A percentile compares a stretch with the other conserved stretches of the same genome.
These are phyloP conservation scores for Fonsecaea pugnacius DNA, from an alignment of 2,329 filamentous ascomycete genomes.

Conservation along the genomic window DNA sequence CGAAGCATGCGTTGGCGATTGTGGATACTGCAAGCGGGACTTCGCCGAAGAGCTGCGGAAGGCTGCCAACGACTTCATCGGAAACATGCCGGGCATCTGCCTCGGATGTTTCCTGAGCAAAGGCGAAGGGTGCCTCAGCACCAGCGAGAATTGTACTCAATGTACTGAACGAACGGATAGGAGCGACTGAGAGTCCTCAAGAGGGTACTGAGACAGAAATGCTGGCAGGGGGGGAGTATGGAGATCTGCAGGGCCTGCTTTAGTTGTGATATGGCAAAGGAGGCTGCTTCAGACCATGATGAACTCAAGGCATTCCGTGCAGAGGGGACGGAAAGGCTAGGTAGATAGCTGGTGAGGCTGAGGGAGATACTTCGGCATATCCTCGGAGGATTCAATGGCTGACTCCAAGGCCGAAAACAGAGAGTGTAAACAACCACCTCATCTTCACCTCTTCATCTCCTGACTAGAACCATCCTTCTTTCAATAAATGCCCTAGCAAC, in stretches of 20 bases:
- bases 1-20: not conserved
- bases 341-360: not conserved
- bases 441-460: not conserved
- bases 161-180: not conserved
- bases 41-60: not conserved
- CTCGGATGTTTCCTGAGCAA: slow-evolving; percentile 2
- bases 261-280: not conserved
- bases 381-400: not conserved
- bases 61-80: not conserved
- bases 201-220: not conserved
- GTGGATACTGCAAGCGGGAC: not conserved
- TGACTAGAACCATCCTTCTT: not conserved
- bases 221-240: not conserved
- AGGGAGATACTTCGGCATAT: not conserved
- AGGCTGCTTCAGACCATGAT: not conserved
- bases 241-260: not conserved
- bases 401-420: slow-evolving; percentile 2
- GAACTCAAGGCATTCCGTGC: not conserved
- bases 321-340: not conserved
- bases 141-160: not conserved
- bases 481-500: not conserved
- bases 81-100: slow-evolving; percentile 1
- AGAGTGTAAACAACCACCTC: slow-evolving; percentile 1
- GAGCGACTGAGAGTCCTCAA: not conserved
- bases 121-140: not conserved